These are phyloP conservation scores for Glebionis coronaria DNA, from an alignment of 129 eudicot genomes.

Conservation along the genomic window DNA sequence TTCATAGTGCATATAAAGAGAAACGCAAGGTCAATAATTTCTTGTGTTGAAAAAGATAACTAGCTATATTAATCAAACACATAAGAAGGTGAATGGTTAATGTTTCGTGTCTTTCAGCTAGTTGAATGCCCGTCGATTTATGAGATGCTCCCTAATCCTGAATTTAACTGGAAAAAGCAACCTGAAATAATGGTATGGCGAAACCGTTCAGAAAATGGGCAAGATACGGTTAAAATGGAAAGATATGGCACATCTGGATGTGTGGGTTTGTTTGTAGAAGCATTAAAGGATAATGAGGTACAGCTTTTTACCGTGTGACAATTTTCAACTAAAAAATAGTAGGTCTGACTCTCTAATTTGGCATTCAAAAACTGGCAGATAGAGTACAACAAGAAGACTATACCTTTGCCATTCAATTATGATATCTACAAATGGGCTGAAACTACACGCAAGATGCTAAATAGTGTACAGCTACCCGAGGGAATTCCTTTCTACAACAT, in stretches of 20 bases:
- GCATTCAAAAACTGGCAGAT: conserved; percentile 40
- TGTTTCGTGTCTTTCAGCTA: conserved; percentile 40
- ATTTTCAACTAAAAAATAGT: too few species aligned
- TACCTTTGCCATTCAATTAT: conserved; percentile 73
- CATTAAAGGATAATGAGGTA: conserved; percentile 86
- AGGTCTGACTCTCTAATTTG: background rate
- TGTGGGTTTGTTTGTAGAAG: conserved; percentile 58
- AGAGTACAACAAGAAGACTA: conserved; percentile 49
- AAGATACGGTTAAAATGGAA: conserved; percentile 46
- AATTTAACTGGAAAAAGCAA: conserved; percentile 79
- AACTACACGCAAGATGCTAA: conserved; percentile 67
- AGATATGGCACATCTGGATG: conserved; percentile 50
- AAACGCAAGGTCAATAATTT: background rate
- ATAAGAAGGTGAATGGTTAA: background rate
- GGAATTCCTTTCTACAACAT: conserved; percentile 79
- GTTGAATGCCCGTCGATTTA: conserved; percentile 90
- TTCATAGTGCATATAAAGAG: background rate
- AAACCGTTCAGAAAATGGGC: conserved; percentile 42
- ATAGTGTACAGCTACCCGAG: conserved; percentile 54
- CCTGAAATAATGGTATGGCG: conserved; percentile 80
- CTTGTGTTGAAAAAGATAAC: background rate
- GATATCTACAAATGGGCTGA: conserved; percentile 76
- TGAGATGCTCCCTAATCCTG: conserved; percentile 85
- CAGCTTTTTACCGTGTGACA: background rate
- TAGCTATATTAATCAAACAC: background rate